These are phyloP conservation scores for Phytopythium oedochilum DNA, from an alignment of 352 stramenopile genomes.

Conservation along the genomic window DNA sequence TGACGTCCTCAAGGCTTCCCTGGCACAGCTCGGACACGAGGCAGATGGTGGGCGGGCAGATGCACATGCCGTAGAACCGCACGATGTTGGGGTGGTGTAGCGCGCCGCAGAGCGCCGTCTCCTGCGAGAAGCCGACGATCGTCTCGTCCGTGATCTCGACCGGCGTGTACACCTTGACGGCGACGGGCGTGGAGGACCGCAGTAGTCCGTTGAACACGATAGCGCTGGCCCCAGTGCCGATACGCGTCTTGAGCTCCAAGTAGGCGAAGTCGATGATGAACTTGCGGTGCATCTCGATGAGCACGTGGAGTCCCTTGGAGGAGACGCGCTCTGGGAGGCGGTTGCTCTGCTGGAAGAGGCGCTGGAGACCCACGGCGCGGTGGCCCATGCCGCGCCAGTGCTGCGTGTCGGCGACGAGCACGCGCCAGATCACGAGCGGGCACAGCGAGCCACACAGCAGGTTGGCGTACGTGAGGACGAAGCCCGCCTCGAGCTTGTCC, in stretches of 20 bases:
- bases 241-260: conserved; percentile 42
- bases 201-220: conserved; percentile 48
- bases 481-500: conserved; percentile 41
- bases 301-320: conserved; percentile 50
- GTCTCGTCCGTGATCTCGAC: conserved; percentile 53
- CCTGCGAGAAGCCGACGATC: conserved; percentile 50
- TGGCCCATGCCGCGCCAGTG: conserved; percentile 55
- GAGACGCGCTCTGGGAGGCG: conserved; percentile 44
- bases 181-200: conserved; percentile 40
- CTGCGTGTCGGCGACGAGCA: conserved; percentile 50
- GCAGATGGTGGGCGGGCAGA: conserved; percentile 59
- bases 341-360: conserved; percentile 39
- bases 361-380: conserved; percentile 34
- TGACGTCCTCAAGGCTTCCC: conserved; percentile 53
- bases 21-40: conserved; percentile 67
- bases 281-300: conserved; percentile 73
- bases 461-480: conserved; percentile 60
- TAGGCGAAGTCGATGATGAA: conserved; percentile 73
- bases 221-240: conserved; percentile 43
- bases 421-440: conserved; percentile 58
- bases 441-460: conserved; percentile 44
- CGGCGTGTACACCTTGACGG: conserved; percentile 70
- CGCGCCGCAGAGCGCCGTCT: conserved; percentile 49
- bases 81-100: conserved; percentile 63
- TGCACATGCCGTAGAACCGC: conserved; percentile 59